Base-by-base conservation (phyloP, 1,284 basidiomycete species). In the Papiliotrema nemorosa region DNA sequence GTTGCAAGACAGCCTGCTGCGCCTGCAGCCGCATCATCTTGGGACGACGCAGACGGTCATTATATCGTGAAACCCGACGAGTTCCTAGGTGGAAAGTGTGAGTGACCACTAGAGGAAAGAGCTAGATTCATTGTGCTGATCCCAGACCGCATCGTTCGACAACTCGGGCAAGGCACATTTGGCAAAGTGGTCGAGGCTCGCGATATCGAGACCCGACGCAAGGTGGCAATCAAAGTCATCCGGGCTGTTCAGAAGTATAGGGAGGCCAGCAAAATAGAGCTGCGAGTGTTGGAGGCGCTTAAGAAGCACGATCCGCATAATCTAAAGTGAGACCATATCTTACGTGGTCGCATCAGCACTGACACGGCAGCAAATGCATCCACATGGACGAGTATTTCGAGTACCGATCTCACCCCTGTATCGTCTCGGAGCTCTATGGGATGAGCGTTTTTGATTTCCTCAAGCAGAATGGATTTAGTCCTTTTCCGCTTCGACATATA, bases 361-460 rank as follows among this genome's bases (percentile, higher is more conserved):
- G 39, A 49, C 24, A 36, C 20, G 36, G 9, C 64, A 97, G 93
- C 75, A 96, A 97, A 84, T 99, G 96, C 76, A 97, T 99, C 53
- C 94, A 97, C 74, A 79, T 98, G 39, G 78, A 94, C 42, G 84
- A 92, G 65, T 91, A 86, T 80, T 98, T 99, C 74, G 93, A 97
- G 78, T 92, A 90, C 76, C 84, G 89, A 60, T 97, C 97, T 76
- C 96, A 99, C 74, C 93, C 97, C 62, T 99, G 96, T 73, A 81
- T 99, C 37, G 96, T 98, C 40, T 93, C 93, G 6, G 94, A 97
- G 72, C 81, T 99, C 31, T 81, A 97, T 44, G 92, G 92, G 59
- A 90, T 93, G 85, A 97, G 92, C 75, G 89, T 99, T 21, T 99
- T 97, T 70, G 96, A 99, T 72, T 99, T 98, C 71, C 80, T 99